Evolutionary conservation across 2,329 filamentous ascomycete species (phyloP).

Genomic region (Botrytis byssoidea): DNA sequence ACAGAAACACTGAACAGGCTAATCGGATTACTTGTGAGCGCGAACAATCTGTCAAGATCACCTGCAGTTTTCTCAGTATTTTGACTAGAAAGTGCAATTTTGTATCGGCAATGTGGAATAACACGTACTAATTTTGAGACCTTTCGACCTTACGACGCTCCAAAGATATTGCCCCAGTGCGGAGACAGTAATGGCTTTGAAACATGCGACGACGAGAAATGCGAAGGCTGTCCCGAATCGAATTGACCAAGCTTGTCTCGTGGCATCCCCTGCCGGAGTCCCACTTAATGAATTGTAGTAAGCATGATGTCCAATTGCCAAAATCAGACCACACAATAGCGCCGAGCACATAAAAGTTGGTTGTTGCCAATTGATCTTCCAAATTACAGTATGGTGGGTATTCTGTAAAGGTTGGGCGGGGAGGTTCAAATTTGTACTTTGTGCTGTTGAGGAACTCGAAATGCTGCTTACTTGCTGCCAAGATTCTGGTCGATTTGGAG

Average conservation of each 20-base stretch:
- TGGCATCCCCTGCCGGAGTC: conserved; percentile 5
- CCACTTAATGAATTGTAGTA: conserved; percentile 23
- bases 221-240: conserved; percentile 27
- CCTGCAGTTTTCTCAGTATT: not conserved
- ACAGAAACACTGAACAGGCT: conserved; percentile 12
- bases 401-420: not conserved
- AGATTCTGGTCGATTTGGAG: not conserved
- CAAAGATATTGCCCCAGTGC: conserved; percentile 28
- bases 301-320: conserved; percentile 24
- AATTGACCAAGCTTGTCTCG: conserved; percentile 24
- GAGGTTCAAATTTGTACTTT: not conserved
- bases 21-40: conserved; percentile 24
- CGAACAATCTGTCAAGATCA: conserved; percentile 27
- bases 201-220: conserved; percentile 21
- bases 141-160: conserved; percentile 24
- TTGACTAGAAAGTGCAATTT: not conserved
- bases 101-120: not conserved
- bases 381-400: not conserved
- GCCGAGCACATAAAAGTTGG: not conserved
- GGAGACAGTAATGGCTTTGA: conserved; percentile 20
- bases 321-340: not conserved
- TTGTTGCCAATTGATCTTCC: not conserved
- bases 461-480: not conserved
- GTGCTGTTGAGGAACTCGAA: not conserved
- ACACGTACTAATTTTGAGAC: conserved; percentile 6